These are phyloP conservation scores for Monosporascus sp. DNA, from an alignment of 2,329 filamentous ascomycete genomes.

Conservation along the genomic window DNA sequence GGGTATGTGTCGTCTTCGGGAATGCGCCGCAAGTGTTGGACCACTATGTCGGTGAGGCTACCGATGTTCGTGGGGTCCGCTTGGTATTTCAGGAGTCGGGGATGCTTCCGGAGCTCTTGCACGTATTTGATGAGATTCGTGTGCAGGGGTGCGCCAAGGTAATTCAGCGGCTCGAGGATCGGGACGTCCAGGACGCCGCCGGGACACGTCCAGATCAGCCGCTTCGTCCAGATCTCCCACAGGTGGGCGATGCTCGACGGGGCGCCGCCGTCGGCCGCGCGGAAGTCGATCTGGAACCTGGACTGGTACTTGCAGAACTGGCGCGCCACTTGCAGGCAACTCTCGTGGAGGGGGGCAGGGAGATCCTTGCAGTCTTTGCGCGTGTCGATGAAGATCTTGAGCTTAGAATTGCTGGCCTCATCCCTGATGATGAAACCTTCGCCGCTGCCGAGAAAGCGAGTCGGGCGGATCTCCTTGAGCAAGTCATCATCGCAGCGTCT, in stretches of 20 bases:
- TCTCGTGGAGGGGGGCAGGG: conserved; percentile 13
- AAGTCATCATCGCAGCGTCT: background rate
- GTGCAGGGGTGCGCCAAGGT: conserved; percentile 1
- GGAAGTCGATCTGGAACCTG: conserved; percentile 8
- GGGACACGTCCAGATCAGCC: conserved; percentile 7
- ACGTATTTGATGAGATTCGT: background rate
- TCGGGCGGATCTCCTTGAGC: conserved; percentile 1
- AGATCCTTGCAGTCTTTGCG: conserved; percentile 3
- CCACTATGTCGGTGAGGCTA: background rate
- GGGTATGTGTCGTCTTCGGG: background rate
- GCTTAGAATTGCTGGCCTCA: background rate
- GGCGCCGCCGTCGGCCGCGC: conserved; percentile 2
- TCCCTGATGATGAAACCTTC: background rate
- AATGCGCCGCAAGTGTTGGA: too few relatives aligned
- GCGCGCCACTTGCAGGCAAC: conserved; percentile 10
- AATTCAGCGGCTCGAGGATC: conserved; percentile 8
- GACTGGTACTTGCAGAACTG: conserved; percentile 11
- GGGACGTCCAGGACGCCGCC: background rate
- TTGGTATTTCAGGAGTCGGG: background rate
- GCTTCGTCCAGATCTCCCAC: conserved; percentile 20
- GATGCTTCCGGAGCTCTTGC: background rate
- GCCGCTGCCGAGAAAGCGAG: conserved; percentile 6
- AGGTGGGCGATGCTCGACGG: conserved; percentile 15
- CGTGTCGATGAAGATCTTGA: conserved; percentile 6
- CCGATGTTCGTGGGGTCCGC: conserved; percentile 1